Percentiles rank a stretch among this genome's conserved stretches.
These are phyloP conservation scores for Phytopythium oedochilum DNA, from an alignment of 352 stramenopile species.

Conservation along the genomic window DNA sequence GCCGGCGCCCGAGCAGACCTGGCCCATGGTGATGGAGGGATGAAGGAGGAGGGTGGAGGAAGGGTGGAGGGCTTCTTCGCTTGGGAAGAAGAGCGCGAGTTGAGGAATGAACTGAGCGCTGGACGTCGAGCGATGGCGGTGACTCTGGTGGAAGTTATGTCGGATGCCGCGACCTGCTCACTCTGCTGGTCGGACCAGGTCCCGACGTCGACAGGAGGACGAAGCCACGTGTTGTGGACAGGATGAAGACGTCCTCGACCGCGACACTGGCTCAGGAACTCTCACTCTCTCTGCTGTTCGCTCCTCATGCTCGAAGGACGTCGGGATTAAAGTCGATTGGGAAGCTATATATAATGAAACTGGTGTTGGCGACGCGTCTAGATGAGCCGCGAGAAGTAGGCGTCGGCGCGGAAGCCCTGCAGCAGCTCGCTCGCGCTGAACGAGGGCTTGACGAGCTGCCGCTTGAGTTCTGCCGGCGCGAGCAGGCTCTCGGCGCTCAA, in stretches of 20 bases:
- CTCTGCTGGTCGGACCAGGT: background rate
- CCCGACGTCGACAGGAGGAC: background rate
- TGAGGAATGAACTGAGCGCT: slow-evolving; percentile 19
- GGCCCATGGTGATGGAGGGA: slow-evolving; percentile 35
- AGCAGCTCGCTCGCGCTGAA: slow-evolving; percentile 62
- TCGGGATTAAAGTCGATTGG: too few species aligned
- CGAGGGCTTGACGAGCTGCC: slow-evolving; percentile 71
- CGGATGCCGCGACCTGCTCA: too few species aligned
- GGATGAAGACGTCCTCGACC: background rate
- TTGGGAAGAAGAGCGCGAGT: slow-evolving; percentile 24
- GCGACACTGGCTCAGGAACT: too few species aligned
- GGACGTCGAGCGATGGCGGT: background rate
- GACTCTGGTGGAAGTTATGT: too few species aligned
- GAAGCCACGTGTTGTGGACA: too few species aligned
- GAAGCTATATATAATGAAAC: too few species aligned
- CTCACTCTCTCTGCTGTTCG: too few species aligned
- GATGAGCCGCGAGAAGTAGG: slow-evolving; percentile 71
- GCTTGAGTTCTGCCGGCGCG: slow-evolving; percentile 50
- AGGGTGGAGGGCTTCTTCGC: slow-evolving; percentile 10
- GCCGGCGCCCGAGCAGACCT: slow-evolving; percentile 44
- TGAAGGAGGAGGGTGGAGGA: background rate
- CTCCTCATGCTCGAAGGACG: too few species aligned
- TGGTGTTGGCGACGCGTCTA: too few species aligned
- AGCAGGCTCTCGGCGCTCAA: slow-evolving; percentile 66
- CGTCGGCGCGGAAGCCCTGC: slow-evolving; percentile 65